Base-by-base conservation (phyloP, 2,329 filamentous ascomycete genomes). In the Aspergillus udagawae region DNA sequence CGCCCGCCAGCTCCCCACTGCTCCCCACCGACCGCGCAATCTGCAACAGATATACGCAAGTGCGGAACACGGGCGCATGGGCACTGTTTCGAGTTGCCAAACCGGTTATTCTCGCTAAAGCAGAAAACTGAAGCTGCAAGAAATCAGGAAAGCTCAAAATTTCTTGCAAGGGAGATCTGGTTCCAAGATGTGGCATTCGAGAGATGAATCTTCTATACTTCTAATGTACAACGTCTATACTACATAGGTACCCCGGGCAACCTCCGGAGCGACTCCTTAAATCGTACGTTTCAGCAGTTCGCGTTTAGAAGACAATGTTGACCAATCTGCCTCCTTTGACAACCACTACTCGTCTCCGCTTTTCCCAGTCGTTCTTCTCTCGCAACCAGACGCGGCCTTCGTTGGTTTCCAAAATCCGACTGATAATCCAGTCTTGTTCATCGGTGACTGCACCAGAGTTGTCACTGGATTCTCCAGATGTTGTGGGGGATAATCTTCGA, bases 301-400 rank as follows among this genome's bases (percentile, higher is more conserved):
- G 42, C 21, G 44, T 53, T 70, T 64, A 79, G 53, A 79, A 79
- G 12, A 94, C 86, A 79, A 92, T 88, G 74, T 92, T 95, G 28
- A 93, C 82, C 51, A 90, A 79, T 70, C 81, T 86, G 12, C 89
- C 89, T 1, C 81, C 82, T 56, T 80, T 80, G 12, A 90, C 86
- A 12, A 91, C 80, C 65, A 92, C 83, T 1, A 86, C 81, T 60
- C 85, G 84, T 67, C 83, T 84, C n/a, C 85, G 82, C 61, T 77
- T 77, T 28, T 75, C 75, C 72, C 75, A 82, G 55, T 79, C 75
- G 53, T 77, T 73, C 61, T 74, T 80, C 50, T 80, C 76, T 7
- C 72, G 77, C 58, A 89, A 75, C 75, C 82, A 86, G 44, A 79
- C 69, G 57, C 75, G 79, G 3, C 86, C 89, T 57, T 87, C 81